Conservation (phyloP, 2,329 filamentous ascomycete genomes). For the Cytospora mali region DNA sequence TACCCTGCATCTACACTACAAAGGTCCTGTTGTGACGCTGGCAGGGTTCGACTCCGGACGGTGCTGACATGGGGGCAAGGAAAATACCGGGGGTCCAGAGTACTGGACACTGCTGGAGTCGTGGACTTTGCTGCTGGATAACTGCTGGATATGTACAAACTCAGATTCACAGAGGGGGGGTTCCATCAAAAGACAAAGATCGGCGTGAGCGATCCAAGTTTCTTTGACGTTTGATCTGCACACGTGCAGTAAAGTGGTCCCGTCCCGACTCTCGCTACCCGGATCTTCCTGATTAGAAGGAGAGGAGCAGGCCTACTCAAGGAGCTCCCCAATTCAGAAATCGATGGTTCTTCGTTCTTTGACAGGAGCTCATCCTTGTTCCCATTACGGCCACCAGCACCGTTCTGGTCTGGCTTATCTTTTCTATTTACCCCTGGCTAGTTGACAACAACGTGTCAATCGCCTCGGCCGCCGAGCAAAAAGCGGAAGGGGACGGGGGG, state of each 20-base stretch:
- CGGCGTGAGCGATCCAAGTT: neutral
- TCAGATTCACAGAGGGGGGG: neutral
- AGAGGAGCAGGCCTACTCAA: too few relatives aligned
- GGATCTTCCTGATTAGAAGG: neutral
- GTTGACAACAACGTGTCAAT: neutral
- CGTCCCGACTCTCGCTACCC: neutral
- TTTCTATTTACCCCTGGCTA: constrained; percentile 19
- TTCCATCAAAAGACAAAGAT: neutral
- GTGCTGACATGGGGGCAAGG: too few relatives aligned
- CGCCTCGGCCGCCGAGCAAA: neutral
- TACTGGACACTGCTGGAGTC: too few relatives aligned
- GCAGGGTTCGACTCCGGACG: too few relatives aligned
- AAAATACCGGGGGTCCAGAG: too few relatives aligned
- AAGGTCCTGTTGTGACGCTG: too few relatives aligned
- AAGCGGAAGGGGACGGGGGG: constrained; percentile 2
- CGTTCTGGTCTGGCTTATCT: neutral
- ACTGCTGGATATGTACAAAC: too few relatives aligned
- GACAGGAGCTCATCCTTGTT: neutral
- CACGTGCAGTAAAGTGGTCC: neutral
- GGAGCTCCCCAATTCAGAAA: neutral
- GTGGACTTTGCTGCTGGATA: too few relatives aligned
- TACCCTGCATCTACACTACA: too few relatives aligned
- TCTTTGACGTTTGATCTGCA: neutral
- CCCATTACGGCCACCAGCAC: neutral
- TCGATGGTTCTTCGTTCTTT: too few relatives aligned